A percentile compares a stretch with the other conserved stretches of the same genome.
Conservation (phyloP, 1,284 basidiomycete species). For the Trametes pubescens region DNA sequence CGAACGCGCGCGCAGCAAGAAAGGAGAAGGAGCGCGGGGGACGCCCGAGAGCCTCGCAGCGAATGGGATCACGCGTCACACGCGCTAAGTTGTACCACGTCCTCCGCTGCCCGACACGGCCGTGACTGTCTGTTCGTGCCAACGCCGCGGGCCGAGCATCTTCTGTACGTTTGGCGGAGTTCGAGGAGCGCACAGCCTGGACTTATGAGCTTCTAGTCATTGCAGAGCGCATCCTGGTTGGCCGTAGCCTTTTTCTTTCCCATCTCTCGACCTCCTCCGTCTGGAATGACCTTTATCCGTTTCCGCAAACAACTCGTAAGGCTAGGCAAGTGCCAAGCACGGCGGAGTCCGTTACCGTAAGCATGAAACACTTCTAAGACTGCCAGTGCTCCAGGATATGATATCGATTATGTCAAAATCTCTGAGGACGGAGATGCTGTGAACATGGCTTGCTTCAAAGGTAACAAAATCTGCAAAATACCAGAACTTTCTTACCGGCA, state of each 20-base stretch:
- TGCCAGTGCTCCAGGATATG: no score
- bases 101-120: not conserved
- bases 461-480: no score
- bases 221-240: slow-evolving; percentile 11
- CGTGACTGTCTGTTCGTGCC: not conserved
- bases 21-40: not conserved
- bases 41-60: not conserved
- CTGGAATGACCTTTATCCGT: not conserved
- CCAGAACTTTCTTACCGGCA: no score
- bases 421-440: no score
- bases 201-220: slow-evolving; percentile 15
- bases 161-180: not conserved
- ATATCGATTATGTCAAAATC: no score
- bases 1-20: slow-evolving; percentile 16
- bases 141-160: slow-evolving; percentile 4
- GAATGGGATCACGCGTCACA: slow-evolving; percentile 2
- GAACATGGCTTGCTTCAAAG: no score
- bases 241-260: not conserved
- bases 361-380: no score
- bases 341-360: no score
- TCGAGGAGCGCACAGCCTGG: slow-evolving; percentile 3
- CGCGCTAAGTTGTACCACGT: not conserved
- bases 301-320: not conserved
- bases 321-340: no score
- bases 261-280: slow-evolving; percentile 14